A percentile compares a stretch with the other conserved stretches of the same genome.
Conservation (phyloP, 306 rosid genomes). For the Vigna mungo region DNA sequence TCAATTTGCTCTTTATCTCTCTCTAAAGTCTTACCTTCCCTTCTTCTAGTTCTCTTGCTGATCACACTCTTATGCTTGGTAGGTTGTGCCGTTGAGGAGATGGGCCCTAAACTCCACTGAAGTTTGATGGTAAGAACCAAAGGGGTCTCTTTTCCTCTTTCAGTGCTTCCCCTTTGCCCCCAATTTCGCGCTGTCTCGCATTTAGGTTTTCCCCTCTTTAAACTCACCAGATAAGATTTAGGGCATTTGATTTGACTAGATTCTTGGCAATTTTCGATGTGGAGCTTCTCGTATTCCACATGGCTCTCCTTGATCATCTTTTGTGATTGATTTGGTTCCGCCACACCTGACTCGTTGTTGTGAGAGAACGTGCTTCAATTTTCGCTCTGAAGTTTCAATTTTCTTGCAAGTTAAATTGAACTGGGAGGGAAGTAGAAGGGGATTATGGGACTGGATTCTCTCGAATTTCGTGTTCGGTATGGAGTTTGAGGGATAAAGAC, state of each 20-base stretch:
- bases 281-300: constrained; percentile 44
- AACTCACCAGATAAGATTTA: constrained; percentile 48
- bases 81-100: constrained; percentile 72
- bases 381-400: too few species aligned
- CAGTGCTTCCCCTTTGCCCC: constrained; percentile 64
- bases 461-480: constrained; percentile 47
- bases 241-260: constrained; percentile 47
- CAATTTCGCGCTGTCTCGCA: constrained; percentile 62
- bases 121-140: constrained; percentile 53
- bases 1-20: neutral
- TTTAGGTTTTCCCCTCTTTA: constrained; percentile 47
- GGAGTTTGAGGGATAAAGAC: constrained; percentile 53
- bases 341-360: constrained; percentile 35
- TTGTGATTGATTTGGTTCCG: constrained; percentile 39
- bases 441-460: constrained; percentile 42
- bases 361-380: neutral
- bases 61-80: constrained; percentile 76
- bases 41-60: constrained; percentile 47
- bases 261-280: constrained; percentile 39
- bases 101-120: constrained; percentile 92
- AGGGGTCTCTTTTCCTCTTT: constrained; percentile 62
- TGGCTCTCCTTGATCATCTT: constrained; percentile 47
- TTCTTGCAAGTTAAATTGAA: constrained; percentile 16
- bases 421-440: constrained; percentile 5
- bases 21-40: constrained; percentile 35